phyloP scores from a whole-genome alignment of 495 filamentous ascomycete species.

The Cercophora sp. region DNA sequence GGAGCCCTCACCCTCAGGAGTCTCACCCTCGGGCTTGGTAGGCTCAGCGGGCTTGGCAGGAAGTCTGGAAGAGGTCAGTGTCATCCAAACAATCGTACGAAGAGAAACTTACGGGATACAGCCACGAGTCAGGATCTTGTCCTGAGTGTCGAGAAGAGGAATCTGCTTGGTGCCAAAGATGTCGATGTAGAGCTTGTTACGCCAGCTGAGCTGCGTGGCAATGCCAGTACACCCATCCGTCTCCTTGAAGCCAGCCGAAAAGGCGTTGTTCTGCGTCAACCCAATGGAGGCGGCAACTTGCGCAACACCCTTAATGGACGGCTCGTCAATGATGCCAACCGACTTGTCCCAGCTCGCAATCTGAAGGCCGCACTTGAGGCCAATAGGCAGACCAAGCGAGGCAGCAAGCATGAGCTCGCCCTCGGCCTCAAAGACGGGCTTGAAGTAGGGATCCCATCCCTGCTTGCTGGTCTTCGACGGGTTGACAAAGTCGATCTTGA shows the following conservation, averaged over 20 bases:
- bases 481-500: constrained; percentile 9
- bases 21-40: too few species aligned
- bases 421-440: constrained; percentile 17
- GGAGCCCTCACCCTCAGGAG: too few species aligned
- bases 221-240: constrained; percentile 9
- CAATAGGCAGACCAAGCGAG: constrained; percentile 15
- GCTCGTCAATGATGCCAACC: constrained; percentile 42
- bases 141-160: constrained; percentile 14
- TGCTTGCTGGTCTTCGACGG: not conserved
- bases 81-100: too few species aligned
- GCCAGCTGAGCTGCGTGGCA: constrained; percentile 3
- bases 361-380: constrained; percentile 12
- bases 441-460: constrained; percentile 14
- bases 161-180: constrained; percentile 8
- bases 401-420: constrained; percentile 16
- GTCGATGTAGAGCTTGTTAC: constrained; percentile 12
- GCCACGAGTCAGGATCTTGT: constrained; percentile 8
- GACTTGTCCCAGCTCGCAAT: constrained; percentile 25
- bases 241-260: not conserved
- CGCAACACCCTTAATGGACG: constrained; percentile 17
- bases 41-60: too few species aligned
- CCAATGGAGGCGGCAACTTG: constrained; percentile 6
- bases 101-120: too few species aligned
- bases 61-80: too few species aligned
- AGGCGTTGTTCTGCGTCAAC: not conserved